Conservation (phyloP, 148 eudicot species). For the Selenicereus undatus region DNA sequence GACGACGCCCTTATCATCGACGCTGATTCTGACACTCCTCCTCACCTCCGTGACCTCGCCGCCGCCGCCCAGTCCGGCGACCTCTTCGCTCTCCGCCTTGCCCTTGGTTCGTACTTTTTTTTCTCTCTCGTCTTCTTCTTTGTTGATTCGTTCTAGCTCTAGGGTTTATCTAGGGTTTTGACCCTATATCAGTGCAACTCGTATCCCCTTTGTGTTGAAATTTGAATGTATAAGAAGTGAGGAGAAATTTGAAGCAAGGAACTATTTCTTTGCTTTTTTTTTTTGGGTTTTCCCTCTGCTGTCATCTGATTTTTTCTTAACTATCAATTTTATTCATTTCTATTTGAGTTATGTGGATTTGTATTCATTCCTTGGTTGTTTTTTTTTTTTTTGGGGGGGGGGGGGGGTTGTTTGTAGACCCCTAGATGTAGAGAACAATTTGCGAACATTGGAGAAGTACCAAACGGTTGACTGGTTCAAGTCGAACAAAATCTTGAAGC, state of each 20-base stretch:
- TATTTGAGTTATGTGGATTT: background rate
- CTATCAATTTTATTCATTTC: background rate
- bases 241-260: no score
- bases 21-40: conserved; percentile 46
- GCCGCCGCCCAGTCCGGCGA: conserved; percentile 57
- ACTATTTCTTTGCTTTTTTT: background rate
- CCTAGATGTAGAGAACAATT: no score
- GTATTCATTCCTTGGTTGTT: background rate
- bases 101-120: conserved; percentile 47
- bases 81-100: conserved; percentile 52
- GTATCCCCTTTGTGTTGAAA: background rate
- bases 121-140: background rate
- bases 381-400: background rate
- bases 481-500: background rate
- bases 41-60: conserved; percentile 62
- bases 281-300: background rate
- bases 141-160: background rate
- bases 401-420: background rate
- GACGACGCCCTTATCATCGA: conserved; percentile 35
- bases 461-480: background rate
- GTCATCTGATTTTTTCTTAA: background rate
- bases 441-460: no score
- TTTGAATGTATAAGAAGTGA: background rate
- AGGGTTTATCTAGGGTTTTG: conserved; percentile 7
- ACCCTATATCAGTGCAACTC: background rate